Evolutionary conservation across 23 red algal species (phyloP), one percentile per base, ranked within the genome.

Genomic region (Gracilaria caudata): DNA sequence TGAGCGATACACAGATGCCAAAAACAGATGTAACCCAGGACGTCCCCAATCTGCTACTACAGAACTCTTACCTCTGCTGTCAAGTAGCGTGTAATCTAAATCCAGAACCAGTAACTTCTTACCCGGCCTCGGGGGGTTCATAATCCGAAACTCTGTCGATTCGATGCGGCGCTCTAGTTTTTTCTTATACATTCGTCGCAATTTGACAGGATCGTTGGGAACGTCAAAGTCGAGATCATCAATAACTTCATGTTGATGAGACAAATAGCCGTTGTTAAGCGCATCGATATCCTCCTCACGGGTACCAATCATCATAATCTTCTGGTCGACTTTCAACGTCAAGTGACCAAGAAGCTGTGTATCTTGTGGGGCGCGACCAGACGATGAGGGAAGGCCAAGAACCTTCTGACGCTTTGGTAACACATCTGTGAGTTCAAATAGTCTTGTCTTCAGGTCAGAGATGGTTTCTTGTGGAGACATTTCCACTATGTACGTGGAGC

Each of bases 321-420:
- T 87, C 26, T 91, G 80, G 36, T 92, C 94, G 7, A 41, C 17
- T 36, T 84, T 90, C 5, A 79, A 45, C 11, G 56, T 39, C 5
- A 96, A 70, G 20, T 75, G 25, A n/a, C 41, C 36, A 30, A 96
- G 39, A 39, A 37, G 56, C 34, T 29, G 43, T 35, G 33, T 32
- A 35, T 96, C 94, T 45, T 71, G 13, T 24, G 75, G 66, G 14
- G 30, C 39, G 16, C 65, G 64, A 61, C 39, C 81, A 29, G 34
- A 29, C 39, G 79, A 55, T 17, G 34, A 34, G 13, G 94, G 68
- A 39, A 92, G 46, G 57, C 87, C 87, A 32, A 96, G 47, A n/a
- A 96, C 78, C 64, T 92, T 96, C 72, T 96, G 94, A 38, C 94
- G 79, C 58, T 89, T 89, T n/a, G 94, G 94, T 25, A 81, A 59